A percentile compares a stretch with the other conserved stretches of the same genome.
phyloP scores from a whole-genome alignment of 768 basidiomycete species.

The Hericium alpestre region DNA sequence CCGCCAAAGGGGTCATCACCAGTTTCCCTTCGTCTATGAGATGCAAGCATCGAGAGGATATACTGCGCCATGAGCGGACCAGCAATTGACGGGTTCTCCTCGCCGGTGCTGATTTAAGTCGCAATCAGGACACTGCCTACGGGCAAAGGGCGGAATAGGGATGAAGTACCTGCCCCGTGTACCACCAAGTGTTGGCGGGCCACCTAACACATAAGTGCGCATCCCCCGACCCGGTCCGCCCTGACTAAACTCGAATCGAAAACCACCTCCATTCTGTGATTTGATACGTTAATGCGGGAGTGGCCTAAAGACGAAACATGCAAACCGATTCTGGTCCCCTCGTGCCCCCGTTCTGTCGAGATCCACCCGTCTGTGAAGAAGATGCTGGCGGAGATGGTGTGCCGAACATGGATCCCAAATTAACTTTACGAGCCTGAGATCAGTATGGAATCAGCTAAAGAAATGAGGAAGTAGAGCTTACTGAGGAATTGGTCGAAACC shows the following conservation, averaged over 20 bases:
- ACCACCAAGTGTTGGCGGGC: constrained; percentile 19
- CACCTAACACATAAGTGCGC: constrained; percentile 29
- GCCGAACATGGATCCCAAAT: not conserved
- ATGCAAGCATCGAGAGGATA: constrained; percentile 47
- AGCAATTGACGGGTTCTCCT: constrained; percentile 32
- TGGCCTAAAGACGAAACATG: too few relatives aligned
- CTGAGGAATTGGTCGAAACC: constrained; percentile 41
- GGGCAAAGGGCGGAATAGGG: not conserved
- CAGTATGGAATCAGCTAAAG: not conserved
- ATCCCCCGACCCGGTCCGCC: constrained; percentile 19
- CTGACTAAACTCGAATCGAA: constrained; percentile 28
- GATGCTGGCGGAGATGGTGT: too few relatives aligned
- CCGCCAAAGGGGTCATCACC: constrained; percentile 34
- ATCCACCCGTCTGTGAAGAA: too few relatives aligned
- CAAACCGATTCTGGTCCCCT: too few relatives aligned
- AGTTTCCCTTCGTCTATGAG: constrained; percentile 30
- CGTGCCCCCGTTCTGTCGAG: too few relatives aligned
- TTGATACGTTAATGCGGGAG: too few relatives aligned
- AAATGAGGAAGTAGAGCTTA: constrained; percentile 15
- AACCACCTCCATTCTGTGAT: constrained; percentile 16
- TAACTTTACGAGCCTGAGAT: constrained; percentile 2
- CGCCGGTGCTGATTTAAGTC: constrained; percentile 13
- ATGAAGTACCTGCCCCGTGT: constrained; percentile 1
- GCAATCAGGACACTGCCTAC: not conserved
- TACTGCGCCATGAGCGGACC: constrained; percentile 66